Evolutionary conservation across 768 basidiomycete species (phyloP).

Genomic region (Pilatotrama ljubarskyi): DNA sequence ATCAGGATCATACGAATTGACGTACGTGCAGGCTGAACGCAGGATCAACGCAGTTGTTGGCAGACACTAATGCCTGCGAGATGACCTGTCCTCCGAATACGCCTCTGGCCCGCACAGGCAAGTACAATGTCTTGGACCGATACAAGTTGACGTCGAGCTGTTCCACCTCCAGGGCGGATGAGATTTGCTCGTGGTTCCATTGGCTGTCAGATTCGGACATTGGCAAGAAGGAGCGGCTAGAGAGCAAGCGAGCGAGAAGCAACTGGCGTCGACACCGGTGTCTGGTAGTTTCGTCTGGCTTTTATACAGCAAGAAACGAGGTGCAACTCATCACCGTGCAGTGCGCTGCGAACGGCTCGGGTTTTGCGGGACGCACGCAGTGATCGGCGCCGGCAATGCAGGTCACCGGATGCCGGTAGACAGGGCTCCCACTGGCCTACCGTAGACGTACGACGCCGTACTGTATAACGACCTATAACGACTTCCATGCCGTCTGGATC

Average conservation of each 20-base stretch:
- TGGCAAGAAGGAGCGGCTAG: not conserved
- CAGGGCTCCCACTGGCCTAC: not conserved
- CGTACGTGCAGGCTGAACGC: conserved; percentile 73
- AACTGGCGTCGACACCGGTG: not conserved
- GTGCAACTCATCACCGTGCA: too few relatives aligned
- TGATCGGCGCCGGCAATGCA: conserved; percentile 6
- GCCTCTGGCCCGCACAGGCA: conserved; percentile 63
- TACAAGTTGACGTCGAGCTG: conserved; percentile 75
- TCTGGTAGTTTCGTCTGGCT: too few relatives aligned
- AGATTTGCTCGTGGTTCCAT: conserved; percentile 67
- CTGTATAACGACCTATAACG: too few relatives aligned
- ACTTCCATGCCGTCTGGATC: too few relatives aligned
- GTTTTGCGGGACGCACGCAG: not conserved
- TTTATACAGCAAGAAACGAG: too few relatives aligned
- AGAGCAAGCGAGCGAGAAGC: not conserved
- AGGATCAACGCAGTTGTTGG: conserved; percentile 71
- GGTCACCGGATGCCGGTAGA: not conserved
- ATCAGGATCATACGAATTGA: not conserved
- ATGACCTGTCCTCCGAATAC: conserved; percentile 91
- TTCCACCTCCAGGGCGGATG: conserved; percentile 76
- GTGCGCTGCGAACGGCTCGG: too few relatives aligned
- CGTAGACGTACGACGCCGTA: too few relatives aligned
- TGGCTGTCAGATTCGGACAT: conserved; percentile 37
- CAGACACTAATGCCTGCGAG: conserved; percentile 81
- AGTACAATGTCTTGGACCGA: conserved; percentile 71